Percentiles rank a stretch among this genome's conserved stretches.
Conservation (phyloP, 2,329 filamentous ascomycete species). For the Cladophialophora psammophila region DNA sequence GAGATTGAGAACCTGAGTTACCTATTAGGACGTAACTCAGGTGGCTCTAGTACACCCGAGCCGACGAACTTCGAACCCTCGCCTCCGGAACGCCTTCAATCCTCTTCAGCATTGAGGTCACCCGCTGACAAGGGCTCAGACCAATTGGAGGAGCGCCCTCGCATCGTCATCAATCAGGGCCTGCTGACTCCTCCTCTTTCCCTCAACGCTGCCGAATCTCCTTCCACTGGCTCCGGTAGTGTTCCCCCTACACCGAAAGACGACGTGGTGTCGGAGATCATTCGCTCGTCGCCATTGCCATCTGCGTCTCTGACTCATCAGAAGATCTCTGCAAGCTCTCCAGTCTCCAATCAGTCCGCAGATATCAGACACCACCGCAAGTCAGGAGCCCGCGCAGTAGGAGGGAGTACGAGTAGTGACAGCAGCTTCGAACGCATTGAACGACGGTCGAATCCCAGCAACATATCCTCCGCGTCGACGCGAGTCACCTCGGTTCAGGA, state of each 20-base stretch:
- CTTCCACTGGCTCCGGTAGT: constrained; percentile 27
- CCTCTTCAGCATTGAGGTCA: constrained; percentile 8
- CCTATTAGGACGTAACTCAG: constrained; percentile 28
- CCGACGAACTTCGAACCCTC: constrained; percentile 30
- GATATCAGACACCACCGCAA: constrained; percentile 25
- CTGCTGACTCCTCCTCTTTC: constrained; percentile 32
- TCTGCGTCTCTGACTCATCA: constrained; percentile 17
- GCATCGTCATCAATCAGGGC: constrained; percentile 22
- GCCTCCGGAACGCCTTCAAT: constrained; percentile 18
- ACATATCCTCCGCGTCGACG: constrained; percentile 82
- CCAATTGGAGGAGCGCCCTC: constrained; percentile 15
- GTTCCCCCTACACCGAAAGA: constrained; percentile 32
- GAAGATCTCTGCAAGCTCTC: background rate
- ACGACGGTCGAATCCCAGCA: constrained; percentile 80
- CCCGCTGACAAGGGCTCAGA: constrained; percentile 10
- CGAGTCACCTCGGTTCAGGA: constrained; percentile 70
- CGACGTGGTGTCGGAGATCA: constrained; percentile 22
- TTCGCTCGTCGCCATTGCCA: constrained; percentile 25
- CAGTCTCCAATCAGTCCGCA: constrained; percentile 15
- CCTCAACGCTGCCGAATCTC: constrained; percentile 26
- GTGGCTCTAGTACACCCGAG: constrained; percentile 58
- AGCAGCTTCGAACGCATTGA: constrained; percentile 68
- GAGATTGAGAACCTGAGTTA: constrained; percentile 55
- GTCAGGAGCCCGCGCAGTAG: constrained; percentile 15
- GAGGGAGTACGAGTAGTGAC: constrained; percentile 72